These are phyloP conservation scores for Aspergillus fumigatiaffinis DNA, from an alignment of 2,329 filamentous ascomycete species.

Conservation along the genomic window DNA sequence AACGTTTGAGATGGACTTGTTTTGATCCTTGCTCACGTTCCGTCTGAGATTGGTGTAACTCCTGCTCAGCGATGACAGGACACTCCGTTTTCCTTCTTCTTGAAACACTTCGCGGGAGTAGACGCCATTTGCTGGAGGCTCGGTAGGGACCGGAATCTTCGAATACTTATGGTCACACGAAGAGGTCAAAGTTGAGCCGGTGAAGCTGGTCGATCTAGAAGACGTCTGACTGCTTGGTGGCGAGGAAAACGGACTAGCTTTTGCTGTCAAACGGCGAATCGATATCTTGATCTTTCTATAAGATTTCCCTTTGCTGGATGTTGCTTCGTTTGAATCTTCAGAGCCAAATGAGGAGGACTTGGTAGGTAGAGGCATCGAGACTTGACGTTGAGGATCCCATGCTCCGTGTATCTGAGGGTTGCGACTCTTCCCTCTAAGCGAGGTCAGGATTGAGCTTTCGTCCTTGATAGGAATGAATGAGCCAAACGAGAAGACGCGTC, in stretches of 20 bases:
- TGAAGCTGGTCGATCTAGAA: not conserved
- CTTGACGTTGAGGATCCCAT: not conserved
- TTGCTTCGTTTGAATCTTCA: not conserved
- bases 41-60: not conserved
- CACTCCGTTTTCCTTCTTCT: conserved; percentile 12
- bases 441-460: not conserved
- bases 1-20: not conserved
- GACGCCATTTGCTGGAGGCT: conserved; percentile 2
- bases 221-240: conserved; percentile 4
- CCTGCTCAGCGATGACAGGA: conserved; percentile 9
- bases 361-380: not conserved
- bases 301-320: not conserved
- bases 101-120: conserved; percentile 14
- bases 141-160: conserved; percentile 12
- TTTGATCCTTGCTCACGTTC: not conserved
- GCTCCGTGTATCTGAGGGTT: not conserved
- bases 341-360: not conserved
- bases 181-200: not conserved
- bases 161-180: conserved; percentile 1
- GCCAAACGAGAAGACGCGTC: not conserved
- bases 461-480: not conserved
- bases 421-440: not conserved
- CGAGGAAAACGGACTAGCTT: not conserved
- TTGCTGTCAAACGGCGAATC: not conserved
- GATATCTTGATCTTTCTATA: not conserved